Conservation (phyloP, 768 basidiomycete genomes). For the Guyanaporus albipodus region DNA sequence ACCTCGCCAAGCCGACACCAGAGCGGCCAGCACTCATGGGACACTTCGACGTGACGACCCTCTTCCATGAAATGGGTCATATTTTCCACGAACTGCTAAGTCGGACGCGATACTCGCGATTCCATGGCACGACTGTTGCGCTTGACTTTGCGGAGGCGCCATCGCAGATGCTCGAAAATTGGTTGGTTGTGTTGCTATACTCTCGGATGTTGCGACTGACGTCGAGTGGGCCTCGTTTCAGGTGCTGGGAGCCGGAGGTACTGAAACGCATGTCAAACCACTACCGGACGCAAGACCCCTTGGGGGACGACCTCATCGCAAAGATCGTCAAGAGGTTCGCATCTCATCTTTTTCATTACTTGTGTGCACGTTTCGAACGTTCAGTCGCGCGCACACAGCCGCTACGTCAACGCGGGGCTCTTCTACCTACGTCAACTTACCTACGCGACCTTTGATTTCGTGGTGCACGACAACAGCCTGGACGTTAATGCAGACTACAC, state of each 20-base stretch:
- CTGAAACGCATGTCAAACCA: slow-evolving; percentile 74
- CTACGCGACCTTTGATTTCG: slow-evolving; percentile 42
- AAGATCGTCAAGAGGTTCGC: slow-evolving; percentile 70
- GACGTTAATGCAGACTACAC: slow-evolving; percentile 60
- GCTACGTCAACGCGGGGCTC: slow-evolving; percentile 75
- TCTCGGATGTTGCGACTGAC: not conserved
- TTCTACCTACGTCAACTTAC: slow-evolving; percentile 67
- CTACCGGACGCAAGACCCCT: slow-evolving; percentile 64
- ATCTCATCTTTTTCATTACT: not conserved
- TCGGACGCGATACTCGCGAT: slow-evolving; percentile 63
- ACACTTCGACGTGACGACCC: slow-evolving; percentile 79
- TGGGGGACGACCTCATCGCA: slow-evolving; percentile 62
- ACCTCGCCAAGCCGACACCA: slow-evolving; percentile 77
- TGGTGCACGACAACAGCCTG: slow-evolving; percentile 32
- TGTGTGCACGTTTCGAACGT: not conserved
- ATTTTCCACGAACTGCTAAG: slow-evolving; percentile 66
- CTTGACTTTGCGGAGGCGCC: slow-evolving; percentile 85
- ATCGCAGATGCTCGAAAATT: slow-evolving; percentile 91
- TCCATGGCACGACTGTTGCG: slow-evolving; percentile 78
- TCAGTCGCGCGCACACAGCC: slow-evolving; percentile 33
- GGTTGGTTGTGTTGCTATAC: slow-evolving; percentile 38
- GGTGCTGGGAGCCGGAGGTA: slow-evolving; percentile 80
- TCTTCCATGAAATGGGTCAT: slow-evolving; percentile 87
- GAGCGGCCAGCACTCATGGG: slow-evolving; percentile 79
- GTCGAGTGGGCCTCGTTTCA: slow-evolving; percentile 11